Conservation (phyloP, 257 asterid species). For the Nicotiana attenuata region DNA sequence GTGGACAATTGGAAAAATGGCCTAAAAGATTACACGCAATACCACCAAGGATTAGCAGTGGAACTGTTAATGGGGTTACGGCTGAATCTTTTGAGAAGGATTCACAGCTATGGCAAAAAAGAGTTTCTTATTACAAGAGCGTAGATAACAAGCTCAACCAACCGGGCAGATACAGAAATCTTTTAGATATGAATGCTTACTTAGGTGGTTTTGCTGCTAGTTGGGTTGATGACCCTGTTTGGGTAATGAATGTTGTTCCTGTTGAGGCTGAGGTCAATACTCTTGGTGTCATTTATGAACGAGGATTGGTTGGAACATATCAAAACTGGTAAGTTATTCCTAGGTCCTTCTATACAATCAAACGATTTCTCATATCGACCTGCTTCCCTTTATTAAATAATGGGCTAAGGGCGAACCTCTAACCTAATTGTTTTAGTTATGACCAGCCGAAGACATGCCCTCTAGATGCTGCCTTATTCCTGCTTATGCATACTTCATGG, state of each 20-base stretch:
- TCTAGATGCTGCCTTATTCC: no score
- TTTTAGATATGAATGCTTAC: conserved; percentile 27
- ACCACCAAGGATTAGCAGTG: conserved; percentile 68
- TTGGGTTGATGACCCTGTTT: conserved; percentile 21
- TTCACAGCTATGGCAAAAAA: conserved; percentile 52
- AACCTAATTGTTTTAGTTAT: no score
- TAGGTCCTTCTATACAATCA: neutral
- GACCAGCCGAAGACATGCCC: no score
- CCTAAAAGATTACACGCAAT: conserved; percentile 44
- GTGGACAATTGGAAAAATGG: conserved; percentile 66
- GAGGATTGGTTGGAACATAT: conserved; percentile 27
- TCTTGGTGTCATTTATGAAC: conserved; percentile 28
- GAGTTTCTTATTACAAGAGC: conserved; percentile 62
- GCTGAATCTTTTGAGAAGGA: conserved; percentile 36
- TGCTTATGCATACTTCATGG: no score
- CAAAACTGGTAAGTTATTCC: conserved; percentile 18
- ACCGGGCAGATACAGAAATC: conserved; percentile 22
- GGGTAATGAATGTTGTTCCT: conserved; percentile 35
- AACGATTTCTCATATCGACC: no score
- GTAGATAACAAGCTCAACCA: conserved; percentile 49
- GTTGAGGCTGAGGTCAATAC: conserved; percentile 15
- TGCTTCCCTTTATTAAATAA: no score
- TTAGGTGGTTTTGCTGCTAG: conserved; percentile 31
- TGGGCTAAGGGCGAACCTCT: no score
- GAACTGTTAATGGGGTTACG: conserved; percentile 42